Percentiles rank a stretch among this genome's conserved stretches.
Conservation (phyloP, 1,284 basidiomycete genomes). For the Chalciporus sp. region DNA sequence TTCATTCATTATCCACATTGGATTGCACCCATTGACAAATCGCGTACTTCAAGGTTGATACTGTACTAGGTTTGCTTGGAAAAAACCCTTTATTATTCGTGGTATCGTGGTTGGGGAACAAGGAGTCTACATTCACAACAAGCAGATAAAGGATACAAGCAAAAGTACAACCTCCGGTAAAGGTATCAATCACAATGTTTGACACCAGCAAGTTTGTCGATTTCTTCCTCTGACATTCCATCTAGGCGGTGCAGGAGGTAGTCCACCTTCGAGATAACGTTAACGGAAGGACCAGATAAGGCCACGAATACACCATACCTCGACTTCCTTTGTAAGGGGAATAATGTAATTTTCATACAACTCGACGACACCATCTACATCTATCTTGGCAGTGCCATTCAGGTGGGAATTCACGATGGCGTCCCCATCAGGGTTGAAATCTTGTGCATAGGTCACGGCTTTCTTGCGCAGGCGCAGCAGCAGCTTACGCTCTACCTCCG, state of each 20-base stretch:
- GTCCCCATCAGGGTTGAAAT: slow-evolving; percentile 78
- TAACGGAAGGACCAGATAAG: slow-evolving; percentile 5
- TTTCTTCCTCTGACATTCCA: slow-evolving; percentile 76
- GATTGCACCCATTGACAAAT: slow-evolving; percentile 24
- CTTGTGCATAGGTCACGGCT: slow-evolving; percentile 90
- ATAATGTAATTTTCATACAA: slow-evolving; percentile 96
- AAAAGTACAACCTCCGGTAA: slow-evolving; percentile 2
- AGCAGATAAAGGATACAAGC: slow-evolving; percentile 1
- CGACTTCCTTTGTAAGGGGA: slow-evolving; percentile 96
- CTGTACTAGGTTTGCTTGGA: slow-evolving; percentile 26
- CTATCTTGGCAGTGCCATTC: slow-evolving; percentile 69
- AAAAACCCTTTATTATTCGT: slow-evolving; percentile 23
- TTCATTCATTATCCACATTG: slow-evolving; percentile 23
- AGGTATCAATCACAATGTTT: slow-evolving; percentile 6
- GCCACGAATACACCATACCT: slow-evolving; percentile 60
- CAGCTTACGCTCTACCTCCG: slow-evolving; percentile 89
- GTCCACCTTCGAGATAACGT: slow-evolving; percentile 66
- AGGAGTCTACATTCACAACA: slow-evolving; percentile 8
- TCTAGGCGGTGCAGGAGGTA: slow-evolving; percentile 87
- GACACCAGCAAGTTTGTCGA: slow-evolving; percentile 58
- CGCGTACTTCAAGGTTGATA: slow-evolving; percentile 8
- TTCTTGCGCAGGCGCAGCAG: slow-evolving; percentile 90
- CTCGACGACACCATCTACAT: slow-evolving; percentile 90
- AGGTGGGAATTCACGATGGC: slow-evolving; percentile 35
- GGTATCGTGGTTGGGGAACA: not conserved